These are phyloP conservation scores for Nitzschia sp. DNA, from an alignment of 108 stramenopile species.

Conservation along the genomic window DNA sequence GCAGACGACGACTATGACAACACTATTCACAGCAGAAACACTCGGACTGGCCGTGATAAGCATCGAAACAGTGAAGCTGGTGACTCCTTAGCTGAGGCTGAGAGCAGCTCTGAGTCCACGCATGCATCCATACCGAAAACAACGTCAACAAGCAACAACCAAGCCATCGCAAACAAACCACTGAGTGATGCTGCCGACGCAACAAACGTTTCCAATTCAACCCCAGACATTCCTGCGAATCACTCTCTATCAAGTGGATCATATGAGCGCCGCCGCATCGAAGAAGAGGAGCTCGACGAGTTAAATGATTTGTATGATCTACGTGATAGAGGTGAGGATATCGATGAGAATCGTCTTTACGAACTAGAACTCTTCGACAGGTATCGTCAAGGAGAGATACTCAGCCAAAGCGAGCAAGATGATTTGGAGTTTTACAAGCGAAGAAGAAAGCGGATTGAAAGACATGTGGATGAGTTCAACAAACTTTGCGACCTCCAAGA, in stretches of 20 bases:
- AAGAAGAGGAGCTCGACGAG: constrained; percentile 17
- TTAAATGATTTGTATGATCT: constrained; percentile 13
- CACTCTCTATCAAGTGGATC: neutral
- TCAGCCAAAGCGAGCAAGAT: constrained; percentile 10
- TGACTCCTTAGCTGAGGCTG: too few relatives aligned
- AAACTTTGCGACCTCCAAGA: constrained; percentile 10
- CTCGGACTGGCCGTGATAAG: too few relatives aligned
- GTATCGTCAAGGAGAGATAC: constrained; percentile 15
- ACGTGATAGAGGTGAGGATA: constrained; percentile 12
- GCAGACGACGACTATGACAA: too few relatives aligned
- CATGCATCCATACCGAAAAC: too few relatives aligned
- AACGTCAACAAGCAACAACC: too few relatives aligned
- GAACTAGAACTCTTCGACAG: constrained; percentile 22
- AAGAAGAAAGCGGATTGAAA: constrained; percentile 11
- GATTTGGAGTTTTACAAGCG: constrained; percentile 19
- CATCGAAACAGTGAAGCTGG: too few relatives aligned
- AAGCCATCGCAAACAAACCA: too few relatives aligned
- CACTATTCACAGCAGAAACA: too few relatives aligned
- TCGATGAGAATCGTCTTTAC: constrained; percentile 26
- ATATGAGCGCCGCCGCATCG: neutral
- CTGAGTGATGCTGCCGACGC: too few relatives aligned
- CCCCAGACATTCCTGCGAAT: too few relatives aligned
- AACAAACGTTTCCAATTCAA: too few relatives aligned
- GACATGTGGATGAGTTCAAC: constrained; percentile 21
- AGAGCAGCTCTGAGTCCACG: too few relatives aligned